phyloP scores from a whole-genome alignment of 805 yeast species.

The Starmerella roubikii region DNA sequence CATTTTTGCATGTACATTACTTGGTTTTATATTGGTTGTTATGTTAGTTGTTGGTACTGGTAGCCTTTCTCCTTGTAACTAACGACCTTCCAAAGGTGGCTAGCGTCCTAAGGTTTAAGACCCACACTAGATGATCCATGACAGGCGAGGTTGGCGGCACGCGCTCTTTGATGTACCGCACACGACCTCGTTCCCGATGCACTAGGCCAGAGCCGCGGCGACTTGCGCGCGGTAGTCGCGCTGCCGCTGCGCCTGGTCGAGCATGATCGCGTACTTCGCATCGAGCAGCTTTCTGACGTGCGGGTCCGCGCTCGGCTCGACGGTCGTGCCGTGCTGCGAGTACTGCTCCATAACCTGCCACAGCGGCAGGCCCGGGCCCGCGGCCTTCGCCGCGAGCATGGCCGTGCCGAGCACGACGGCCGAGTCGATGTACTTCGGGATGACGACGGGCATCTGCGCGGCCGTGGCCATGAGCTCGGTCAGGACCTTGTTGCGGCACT shows the following conservation, averaged over 20 bases:
- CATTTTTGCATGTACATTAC: too few relatives aligned
- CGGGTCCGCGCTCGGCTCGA: constrained; percentile 64
- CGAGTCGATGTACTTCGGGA: constrained; percentile 90
- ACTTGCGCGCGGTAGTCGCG: constrained; percentile 61
- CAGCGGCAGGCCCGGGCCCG: constrained; percentile 37
- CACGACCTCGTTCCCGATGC: background rate
- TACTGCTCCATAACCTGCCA: constrained; percentile 81
- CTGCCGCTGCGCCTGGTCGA: constrained; percentile 78
- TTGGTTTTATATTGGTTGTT: too few relatives aligned
- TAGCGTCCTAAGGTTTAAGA: too few relatives aligned
- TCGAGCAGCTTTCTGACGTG: constrained; percentile 34
- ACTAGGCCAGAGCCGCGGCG: constrained; percentile 15
- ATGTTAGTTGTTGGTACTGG: too few relatives aligned
- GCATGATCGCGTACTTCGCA: constrained; percentile 71
- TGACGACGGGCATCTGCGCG: constrained; percentile 79
- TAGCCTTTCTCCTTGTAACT: too few relatives aligned
- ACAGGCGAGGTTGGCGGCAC: too few relatives aligned
- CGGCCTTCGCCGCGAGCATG: constrained; percentile 86
- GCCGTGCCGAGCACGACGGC: constrained; percentile 97
- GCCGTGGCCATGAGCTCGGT: constrained; percentile 87
- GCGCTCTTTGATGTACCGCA: too few relatives aligned
- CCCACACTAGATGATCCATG: too few relatives aligned
- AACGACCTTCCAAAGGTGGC: too few relatives aligned
- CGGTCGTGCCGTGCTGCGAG: constrained; percentile 72
- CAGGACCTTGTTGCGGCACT: constrained; percentile 79